Evolutionary conservation across 257 asterid species (phyloP).

Genomic region (Ehretia macrophylla): DNA sequence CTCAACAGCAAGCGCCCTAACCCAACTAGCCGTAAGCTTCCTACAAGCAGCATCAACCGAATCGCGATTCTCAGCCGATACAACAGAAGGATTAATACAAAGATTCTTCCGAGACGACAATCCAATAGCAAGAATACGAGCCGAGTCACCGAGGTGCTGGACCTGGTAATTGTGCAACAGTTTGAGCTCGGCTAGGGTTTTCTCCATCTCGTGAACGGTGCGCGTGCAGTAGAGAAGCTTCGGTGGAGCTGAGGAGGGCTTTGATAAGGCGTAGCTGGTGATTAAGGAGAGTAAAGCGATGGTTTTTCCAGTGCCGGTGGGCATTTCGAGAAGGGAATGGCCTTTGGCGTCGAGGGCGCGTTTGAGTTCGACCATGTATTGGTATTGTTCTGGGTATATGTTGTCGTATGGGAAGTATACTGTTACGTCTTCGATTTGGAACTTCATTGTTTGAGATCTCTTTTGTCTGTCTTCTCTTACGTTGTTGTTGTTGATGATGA

Average conservation of each 20-base stretch:
- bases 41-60: constrained; percentile 95
- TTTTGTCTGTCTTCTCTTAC: too few relatives aligned
- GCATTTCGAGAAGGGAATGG: constrained; percentile 93
- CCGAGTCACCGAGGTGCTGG: constrained; percentile 55
- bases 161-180: constrained; percentile 71
- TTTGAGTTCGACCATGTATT: constrained; percentile 91
- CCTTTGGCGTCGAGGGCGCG: constrained; percentile 95
- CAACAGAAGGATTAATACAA: constrained; percentile 79
- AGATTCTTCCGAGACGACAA: constrained; percentile 92
- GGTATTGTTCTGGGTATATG: constrained; percentile 92
- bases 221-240: constrained; percentile 92
- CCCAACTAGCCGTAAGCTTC: constrained; percentile 95
- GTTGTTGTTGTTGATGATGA: background rate
- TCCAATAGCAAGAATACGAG: constrained; percentile 74
- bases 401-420: constrained; percentile 90
- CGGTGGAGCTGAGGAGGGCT: constrained; percentile 55
- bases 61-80: constrained; percentile 89
- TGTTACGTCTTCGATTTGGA: constrained; percentile 88
- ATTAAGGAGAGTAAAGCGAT: constrained; percentile 83
- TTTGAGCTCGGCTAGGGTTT: constrained; percentile 86
- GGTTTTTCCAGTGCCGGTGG: constrained; percentile 96
- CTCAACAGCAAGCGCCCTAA: constrained; percentile 65
- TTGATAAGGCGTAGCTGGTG: constrained; percentile 77
- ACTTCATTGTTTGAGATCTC: constrained; percentile 47
- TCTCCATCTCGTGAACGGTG: constrained; percentile 98